Conservation (phyloP, 345 rosid species). For the Boechera divaricarpa region DNA sequence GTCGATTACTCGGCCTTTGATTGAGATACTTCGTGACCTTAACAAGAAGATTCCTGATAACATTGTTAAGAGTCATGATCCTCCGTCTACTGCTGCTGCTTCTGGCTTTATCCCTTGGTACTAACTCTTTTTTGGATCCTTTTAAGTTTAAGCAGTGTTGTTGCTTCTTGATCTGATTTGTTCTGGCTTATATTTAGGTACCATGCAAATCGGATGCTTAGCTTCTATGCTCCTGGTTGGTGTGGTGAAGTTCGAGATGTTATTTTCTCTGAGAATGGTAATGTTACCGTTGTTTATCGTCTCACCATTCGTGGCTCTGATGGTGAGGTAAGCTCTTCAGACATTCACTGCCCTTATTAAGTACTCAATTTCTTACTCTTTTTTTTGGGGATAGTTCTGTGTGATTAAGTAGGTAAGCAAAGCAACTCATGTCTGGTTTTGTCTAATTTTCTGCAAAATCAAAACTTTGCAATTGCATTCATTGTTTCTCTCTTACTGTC, state of each 20-base stretch:
- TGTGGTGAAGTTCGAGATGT: slow-evolving; percentile 98
- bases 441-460: background rate
- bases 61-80: slow-evolving; percentile 59
- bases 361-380: background rate
- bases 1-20: slow-evolving; percentile 85
- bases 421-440: background rate
- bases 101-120: slow-evolving; percentile 82
- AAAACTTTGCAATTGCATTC: background rate
- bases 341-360: background rate
- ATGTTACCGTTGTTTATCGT: slow-evolving; percentile 91
- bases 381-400: background rate
- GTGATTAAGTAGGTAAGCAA: no score
- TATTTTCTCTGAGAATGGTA: slow-evolving; percentile 85
- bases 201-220: slow-evolving; percentile 97
- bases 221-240: slow-evolving; percentile 99
- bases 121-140: background rate
- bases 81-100: slow-evolving; percentile 41
- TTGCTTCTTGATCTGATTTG: slow-evolving; percentile 29
- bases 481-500: background rate
- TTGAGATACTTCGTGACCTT: slow-evolving; percentile 95
- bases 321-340: slow-evolving; percentile 71
- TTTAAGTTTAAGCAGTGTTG: background rate
- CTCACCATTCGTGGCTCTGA: slow-evolving; percentile 95
- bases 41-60: slow-evolving; percentile 94
- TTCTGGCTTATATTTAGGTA: slow-evolving; percentile 53